Evolutionary conservation across 1,139 yeast species (phyloP).

Genomic region (Nakaseomyces nivariensis): DNA sequence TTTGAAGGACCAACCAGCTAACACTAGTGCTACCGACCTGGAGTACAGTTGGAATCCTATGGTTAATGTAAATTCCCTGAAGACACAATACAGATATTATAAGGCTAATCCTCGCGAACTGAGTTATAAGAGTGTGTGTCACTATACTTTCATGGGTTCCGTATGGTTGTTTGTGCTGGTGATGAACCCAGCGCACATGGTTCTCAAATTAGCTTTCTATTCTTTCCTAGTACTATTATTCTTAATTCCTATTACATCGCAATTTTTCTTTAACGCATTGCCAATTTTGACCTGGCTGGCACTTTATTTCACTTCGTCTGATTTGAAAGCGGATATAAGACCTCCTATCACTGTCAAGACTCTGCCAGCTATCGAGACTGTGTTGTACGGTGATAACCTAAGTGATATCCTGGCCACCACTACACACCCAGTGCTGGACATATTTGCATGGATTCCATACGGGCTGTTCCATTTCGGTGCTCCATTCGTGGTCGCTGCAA

Average conservation of each 20-base stretch:
- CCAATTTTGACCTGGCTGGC: conserved; percentile 88
- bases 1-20: conserved; percentile 50
- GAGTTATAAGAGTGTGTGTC: conserved; percentile 35
- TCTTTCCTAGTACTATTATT: conserved; percentile 31
- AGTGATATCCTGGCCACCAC: conserved; percentile 76
- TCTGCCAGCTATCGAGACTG: conserved; percentile 89
- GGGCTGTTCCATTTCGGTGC: conserved; percentile 84
- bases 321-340: conserved; percentile 67
- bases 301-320: conserved; percentile 69
- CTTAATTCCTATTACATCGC: conserved; percentile 67
- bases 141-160: conserved; percentile 41
- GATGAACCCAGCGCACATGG: conserved; percentile 29
- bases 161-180: conserved; percentile 43
- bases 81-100: conserved; percentile 23
- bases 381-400: conserved; percentile 86
- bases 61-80: conserved; percentile 40
- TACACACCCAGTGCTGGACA: conserved; percentile 58
- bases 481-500: conserved; percentile 77
- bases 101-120: conserved; percentile 26
- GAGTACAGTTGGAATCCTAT: conserved; percentile 50
- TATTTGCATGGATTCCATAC: conserved; percentile 92
- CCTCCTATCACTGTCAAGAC: conserved; percentile 88
- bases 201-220: conserved; percentile 26
- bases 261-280: conserved; percentile 75
- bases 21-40: conserved; percentile 46